A percentile compares a stretch with the other conserved stretches of the same genome.
Evolutionary conservation across 306 rosid genomes (phyloP).

Genomic region (Pachyrhizus erosus): DNA sequence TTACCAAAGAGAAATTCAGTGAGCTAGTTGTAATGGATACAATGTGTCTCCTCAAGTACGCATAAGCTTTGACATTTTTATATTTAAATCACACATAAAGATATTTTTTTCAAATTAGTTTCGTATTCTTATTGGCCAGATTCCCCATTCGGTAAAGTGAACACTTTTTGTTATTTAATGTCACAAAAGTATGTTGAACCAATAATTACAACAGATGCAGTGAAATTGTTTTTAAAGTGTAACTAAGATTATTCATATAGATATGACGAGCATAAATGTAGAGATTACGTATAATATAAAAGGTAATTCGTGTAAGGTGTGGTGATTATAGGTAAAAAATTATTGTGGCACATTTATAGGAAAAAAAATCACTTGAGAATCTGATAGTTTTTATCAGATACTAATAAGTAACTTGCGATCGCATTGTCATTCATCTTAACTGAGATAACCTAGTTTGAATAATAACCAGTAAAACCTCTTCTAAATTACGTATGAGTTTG

Average conservation of each 20-base stretch:
- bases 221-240: background rate
- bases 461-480: background rate
- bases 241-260: background rate
- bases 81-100: background rate
- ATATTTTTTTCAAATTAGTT: background rate
- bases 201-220: background rate
- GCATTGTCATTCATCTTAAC: background rate
- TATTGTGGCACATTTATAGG: background rate
- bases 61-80: slow-evolving; percentile 18
- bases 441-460: background rate
- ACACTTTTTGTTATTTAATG: background rate
- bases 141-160: background rate
- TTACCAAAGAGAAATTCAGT: background rate
- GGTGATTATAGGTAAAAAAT: background rate
- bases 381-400: too few relatives aligned
- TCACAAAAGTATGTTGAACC: background rate
- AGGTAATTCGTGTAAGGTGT: background rate
- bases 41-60: background rate
- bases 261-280: background rate
- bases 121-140: background rate
- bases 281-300: background rate
- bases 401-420: background rate
- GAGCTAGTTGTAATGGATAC: background rate
- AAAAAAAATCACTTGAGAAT: background rate
- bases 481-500: background rate